A percentile compares a stretch with the other conserved stretches of the same genome.
Conservation (phyloP, 148 eudicot species). For the Heliosperma pusillum region DNA sequence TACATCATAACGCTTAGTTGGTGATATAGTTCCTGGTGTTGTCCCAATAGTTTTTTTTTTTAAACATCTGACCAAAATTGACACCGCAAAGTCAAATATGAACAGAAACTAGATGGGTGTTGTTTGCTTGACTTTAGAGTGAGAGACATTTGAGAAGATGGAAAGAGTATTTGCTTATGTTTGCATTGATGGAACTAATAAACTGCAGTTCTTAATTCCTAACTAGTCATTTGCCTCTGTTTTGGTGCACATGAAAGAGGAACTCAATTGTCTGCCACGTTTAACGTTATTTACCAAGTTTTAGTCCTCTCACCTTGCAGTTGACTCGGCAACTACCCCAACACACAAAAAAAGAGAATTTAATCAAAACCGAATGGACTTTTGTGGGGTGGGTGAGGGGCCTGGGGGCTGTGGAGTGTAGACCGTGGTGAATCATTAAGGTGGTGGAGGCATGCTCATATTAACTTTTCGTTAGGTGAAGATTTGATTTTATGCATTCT, state of each 20-base stretch:
- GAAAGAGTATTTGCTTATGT: neutral
- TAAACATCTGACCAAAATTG: neutral
- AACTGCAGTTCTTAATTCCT: neutral
- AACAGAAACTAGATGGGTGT: neutral
- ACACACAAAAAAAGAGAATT: neutral
- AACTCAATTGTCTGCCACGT: neutral
- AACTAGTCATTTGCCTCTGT: neutral
- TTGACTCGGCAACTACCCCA: neutral
- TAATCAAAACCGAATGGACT: neutral
- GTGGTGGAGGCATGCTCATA: slow-evolving; percentile 5
- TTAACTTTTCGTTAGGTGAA: neutral
- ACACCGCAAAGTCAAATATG: neutral
- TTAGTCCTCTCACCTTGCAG: neutral
- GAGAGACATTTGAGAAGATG: neutral
- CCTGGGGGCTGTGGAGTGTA: neutral
- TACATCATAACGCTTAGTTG: neutral
- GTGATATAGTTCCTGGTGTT: neutral
- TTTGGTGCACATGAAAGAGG: neutral
- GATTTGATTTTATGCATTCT: slow-evolving; percentile 1
- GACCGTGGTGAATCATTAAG: neutral
- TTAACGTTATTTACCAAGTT: neutral
- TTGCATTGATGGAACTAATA: neutral
- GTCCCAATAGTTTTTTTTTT: neutral
- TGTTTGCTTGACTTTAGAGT: neutral
- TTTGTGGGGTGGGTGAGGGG: neutral